Base-by-base conservation (phyloP, 345 rosid species). In the Moricandia arvensis region DNA sequence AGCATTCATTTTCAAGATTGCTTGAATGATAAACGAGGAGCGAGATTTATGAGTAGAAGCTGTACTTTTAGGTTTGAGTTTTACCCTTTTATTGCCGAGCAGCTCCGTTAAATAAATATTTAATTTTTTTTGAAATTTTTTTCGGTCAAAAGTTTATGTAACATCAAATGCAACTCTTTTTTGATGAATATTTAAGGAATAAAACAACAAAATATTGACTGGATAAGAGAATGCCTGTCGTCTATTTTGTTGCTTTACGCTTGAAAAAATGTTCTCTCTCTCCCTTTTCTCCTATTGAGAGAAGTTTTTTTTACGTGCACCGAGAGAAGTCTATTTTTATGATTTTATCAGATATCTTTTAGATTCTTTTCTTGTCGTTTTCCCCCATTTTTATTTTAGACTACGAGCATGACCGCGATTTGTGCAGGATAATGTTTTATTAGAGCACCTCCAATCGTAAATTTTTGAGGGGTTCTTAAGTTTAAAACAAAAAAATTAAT, bases 1-100 rank as follows among this genome's bases (percentile, higher is more conserved):
- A 59, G 81, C 51, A 45, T 45, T 5, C 74, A 80, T 12, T 51
- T 16, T 51, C 27, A 30, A 51, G 7, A 31, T 6, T 76, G 72
- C 37, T 18, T 27, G 15, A 1, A 5, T 1, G 45, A 53, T 29
- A 60, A 60, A 62, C 43, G 16, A 71, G 75, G 75, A 60, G 68
- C 29, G 8, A 71, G 75, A 71, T 57, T 59, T 59, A 29, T 41
- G 11, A 37, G 67, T 61, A 59, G 18, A 10, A 71, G 75, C 24
- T 71, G 75, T 43, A 59, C 12, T 17, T 59, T 71, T 47, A 18
- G 29, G 53, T 45, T n/a, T n/a, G n/a, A n/a, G n/a, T n/a, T n/a
- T n/a, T n/a, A n/a, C n/a, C n/a, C n/a, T n/a, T n/a, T n/a, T n/a
- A n/a, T n/a, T n/a, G n/a, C n/a, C n/a, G n/a, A n/a, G n/a, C n/a